These are phyloP conservation scores for Aristolochia fimbriata DNA, from an alignment of 164 flowering plant species.

Conservation along the genomic window DNA sequence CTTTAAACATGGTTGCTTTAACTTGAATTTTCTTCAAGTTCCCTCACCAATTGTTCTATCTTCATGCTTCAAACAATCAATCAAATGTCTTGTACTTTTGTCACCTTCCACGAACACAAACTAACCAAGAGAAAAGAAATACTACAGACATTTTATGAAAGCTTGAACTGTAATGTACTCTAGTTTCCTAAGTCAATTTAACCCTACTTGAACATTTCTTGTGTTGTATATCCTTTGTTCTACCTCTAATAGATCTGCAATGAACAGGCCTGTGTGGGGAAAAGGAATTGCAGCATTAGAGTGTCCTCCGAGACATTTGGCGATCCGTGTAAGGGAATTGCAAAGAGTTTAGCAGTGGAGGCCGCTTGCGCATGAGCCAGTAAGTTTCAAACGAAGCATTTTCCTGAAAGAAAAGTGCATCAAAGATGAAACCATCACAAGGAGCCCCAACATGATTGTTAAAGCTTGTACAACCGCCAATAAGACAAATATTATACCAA, in stretches of 20 bases:
- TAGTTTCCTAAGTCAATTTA: background rate
- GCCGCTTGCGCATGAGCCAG: conserved; percentile 39
- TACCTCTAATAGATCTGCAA: no score
- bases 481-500: no score
- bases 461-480: no score
- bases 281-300: conserved; percentile 51
- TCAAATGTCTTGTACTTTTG: background rate
- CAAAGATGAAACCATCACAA: no score
- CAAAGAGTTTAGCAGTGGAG: conserved; percentile 81
- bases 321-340: conserved; percentile 58
- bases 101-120: background rate
- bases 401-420: no score
- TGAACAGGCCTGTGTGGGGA: conserved; percentile 78
- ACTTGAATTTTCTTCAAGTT: background rate
- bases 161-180: no score
- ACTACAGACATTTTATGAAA: background rate
- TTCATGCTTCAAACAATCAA: background rate
- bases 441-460: no score
- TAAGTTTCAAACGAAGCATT: no score
- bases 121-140: background rate
- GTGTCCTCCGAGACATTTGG: conserved; percentile 65
- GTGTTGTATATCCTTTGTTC: background rate
- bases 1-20: background rate
- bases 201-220: background rate
- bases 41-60: no score